Conservation (phyloP, 345 rosid genomes). For the Bruguiera parviflora region DNA sequence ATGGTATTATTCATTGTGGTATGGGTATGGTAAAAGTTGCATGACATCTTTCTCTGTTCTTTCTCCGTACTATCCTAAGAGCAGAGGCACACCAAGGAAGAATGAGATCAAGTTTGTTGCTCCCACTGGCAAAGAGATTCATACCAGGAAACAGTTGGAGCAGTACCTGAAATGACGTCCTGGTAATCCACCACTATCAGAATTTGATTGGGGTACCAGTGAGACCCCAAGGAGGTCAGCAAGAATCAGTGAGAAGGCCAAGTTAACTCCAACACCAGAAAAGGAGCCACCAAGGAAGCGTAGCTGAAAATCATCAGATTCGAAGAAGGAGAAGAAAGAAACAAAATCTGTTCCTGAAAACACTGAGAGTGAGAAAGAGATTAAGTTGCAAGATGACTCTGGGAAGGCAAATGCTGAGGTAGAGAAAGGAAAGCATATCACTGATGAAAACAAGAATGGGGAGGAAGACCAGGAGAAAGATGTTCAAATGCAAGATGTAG, state of each 20-base stretch:
- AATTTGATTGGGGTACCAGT: constrained; percentile 81
- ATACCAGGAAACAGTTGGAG: constrained; percentile 63
- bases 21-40: not conserved
- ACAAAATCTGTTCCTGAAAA: constrained; percentile 31
- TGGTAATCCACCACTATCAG: constrained; percentile 53
- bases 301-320: constrained; percentile 42
- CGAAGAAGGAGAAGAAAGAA: constrained; percentile 49
- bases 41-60: constrained; percentile 4
- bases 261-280: constrained; percentile 63
- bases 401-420: constrained; percentile 27
- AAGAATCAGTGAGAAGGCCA: constrained; percentile 67
- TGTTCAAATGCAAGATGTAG: no score
- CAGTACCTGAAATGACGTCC: constrained; percentile 68
- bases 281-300: constrained; percentile 68
- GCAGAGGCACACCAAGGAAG: constrained; percentile 53
- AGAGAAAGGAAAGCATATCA: constrained; percentile 20
- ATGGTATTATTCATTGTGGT: not conserved
- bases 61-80: constrained; percentile 54
- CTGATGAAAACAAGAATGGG: constrained; percentile 12
- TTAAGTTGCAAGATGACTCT: constrained; percentile 17
- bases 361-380: constrained; percentile 32
- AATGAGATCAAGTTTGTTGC: constrained; percentile 62
- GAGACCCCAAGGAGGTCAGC: constrained; percentile 84
- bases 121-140: constrained; percentile 75
- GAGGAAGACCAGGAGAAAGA: constrained; percentile 14